Base-by-base conservation (phyloP, 306 rosid species). In the Vicia faba region DNA sequence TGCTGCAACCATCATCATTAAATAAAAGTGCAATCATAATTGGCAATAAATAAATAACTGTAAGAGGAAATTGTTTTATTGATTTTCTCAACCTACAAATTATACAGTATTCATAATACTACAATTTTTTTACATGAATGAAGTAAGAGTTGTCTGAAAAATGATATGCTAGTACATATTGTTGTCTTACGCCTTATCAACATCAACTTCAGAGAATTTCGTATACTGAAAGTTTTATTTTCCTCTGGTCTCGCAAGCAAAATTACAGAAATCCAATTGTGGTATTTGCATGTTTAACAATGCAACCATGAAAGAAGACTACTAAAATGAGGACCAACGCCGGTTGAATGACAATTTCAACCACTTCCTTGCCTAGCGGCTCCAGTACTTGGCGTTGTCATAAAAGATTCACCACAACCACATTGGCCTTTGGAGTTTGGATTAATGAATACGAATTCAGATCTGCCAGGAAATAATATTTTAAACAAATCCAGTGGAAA, bases 341-440 rank as follows among this genome's bases (percentile, higher is more conserved):
- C 26, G 35, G 60, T 31, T 65, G 23, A 77, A 69, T 26, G 31
- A 35, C 14, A 13, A 43, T 58, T 72, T 78, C 58, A 84, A 65
- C 75, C 54, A 73, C 46, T 40, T 73, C 81, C 74, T 50, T 78
- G 55, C 80, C 87, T 82, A 11, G 82, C 41, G 64, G 85, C 81
- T 50, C 83, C 88, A 8, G 71, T 38, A 66, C 68, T 69, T 70
- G 82, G 10, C 40, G 84, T 86, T 49, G 96, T 89, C 96, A 89
- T 83, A 78, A 89, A 89, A 54, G 96, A 89, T 73, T 89, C 96
- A 54, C 98, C 98, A 63, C 98, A 92, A 29, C 98, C 98, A 81
- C 98, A 92, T 67, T 92, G 93, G 43, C 96, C 98, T 84, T 89
- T 87, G 5, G 98, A 92, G 76, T 92, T 92, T 45, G 98, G 98